Evolutionary conservation across 352 stramenopile species (phyloP).

Genomic region (Chrysophaeum taylorii): DNA sequence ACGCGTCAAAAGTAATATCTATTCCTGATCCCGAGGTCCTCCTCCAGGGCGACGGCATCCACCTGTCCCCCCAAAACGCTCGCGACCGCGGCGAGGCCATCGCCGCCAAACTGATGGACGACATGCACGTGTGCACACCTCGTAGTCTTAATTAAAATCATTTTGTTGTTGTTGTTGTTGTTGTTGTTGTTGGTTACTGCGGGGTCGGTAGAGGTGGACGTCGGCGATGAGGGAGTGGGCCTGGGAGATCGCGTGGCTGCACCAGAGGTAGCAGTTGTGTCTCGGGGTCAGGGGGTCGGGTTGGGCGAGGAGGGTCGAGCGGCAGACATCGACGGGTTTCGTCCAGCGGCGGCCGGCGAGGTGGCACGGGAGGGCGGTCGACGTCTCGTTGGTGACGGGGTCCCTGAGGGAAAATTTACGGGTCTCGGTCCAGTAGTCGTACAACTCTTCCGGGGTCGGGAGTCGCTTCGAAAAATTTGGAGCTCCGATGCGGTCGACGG

Average conservation of each 20-base stretch:
- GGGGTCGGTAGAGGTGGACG: neutral
- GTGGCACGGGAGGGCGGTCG: no score
- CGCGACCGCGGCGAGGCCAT: no score
- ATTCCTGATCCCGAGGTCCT: neutral
- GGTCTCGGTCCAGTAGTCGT: neutral
- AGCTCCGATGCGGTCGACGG: neutral
- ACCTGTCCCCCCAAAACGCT: neutral
- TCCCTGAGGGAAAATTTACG: neutral
- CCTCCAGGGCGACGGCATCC: neutral
- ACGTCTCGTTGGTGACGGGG: neutral
- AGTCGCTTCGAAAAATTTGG: neutral
- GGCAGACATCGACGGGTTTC: no score
- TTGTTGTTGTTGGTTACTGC: neutral
- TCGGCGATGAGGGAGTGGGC: neutral
- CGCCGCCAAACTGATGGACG: no score
- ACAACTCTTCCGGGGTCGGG: neutral
- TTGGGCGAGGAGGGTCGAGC: neutral
- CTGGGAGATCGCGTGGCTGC: neutral
- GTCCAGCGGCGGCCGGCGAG: no score
- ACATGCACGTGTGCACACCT: no score
- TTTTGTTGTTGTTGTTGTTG: no score
- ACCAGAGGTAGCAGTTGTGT: neutral
- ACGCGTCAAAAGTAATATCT: neutral
- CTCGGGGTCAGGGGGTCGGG: neutral
- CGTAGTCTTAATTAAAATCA: no score